Percentiles rank a stretch among this genome's conserved stretches.
These are phyloP conservation scores for Neurospora terricola DNA, from an alignment of 495 filamentous ascomycete genomes.

Conservation along the genomic window DNA sequence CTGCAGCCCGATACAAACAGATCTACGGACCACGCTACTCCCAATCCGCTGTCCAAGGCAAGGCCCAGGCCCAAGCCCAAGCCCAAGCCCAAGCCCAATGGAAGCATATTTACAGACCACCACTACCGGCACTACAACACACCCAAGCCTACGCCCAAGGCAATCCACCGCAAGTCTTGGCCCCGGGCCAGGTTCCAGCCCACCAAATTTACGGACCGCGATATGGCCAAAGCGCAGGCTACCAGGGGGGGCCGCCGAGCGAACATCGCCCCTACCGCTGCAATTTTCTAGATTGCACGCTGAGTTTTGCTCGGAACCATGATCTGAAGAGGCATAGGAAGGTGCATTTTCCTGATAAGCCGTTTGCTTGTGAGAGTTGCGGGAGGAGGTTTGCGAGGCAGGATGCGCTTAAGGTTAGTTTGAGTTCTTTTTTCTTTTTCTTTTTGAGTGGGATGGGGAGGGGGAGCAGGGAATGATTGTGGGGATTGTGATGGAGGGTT, in stretches of 20 bases:
- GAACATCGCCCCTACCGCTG: background rate
- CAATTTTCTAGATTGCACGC: background rate
- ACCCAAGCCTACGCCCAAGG: background rate
- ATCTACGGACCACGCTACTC: background rate
- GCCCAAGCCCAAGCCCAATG: background rate
- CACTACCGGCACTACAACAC: background rate
- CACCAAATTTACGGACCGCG: background rate
- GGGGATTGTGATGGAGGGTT: no score
- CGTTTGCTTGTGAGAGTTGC: background rate
- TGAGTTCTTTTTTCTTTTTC: background rate
- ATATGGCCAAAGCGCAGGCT: background rate
- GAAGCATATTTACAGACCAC: background rate
- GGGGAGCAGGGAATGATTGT: no score
- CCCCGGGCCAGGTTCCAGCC: background rate
- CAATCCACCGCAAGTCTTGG: background rate
- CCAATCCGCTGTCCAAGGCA: background rate
- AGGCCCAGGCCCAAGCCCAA: background rate
- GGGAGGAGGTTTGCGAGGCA: background rate
- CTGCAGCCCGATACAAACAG: background rate
- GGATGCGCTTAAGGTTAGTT: background rate
- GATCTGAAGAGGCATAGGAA: background rate
- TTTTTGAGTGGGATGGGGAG: background rate
- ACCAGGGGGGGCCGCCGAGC: background rate
- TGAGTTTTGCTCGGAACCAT: background rate
- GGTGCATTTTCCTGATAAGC: background rate